These are phyloP conservation scores for Mycena citricolor DNA, from an alignment of 1,284 basidiomycete species.

Conservation along the genomic window DNA sequence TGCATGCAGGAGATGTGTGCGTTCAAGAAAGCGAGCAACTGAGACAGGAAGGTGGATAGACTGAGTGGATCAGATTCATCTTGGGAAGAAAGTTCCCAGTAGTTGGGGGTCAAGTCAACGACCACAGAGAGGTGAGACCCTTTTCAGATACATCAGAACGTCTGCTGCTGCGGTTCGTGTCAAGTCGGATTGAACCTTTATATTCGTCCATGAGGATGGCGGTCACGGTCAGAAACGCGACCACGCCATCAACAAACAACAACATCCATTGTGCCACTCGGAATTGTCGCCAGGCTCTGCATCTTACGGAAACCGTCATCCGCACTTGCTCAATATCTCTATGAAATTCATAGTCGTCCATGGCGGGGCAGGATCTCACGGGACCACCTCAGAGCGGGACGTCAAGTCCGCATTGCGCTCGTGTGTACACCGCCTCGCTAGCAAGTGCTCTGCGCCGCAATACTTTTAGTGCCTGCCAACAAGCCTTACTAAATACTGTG, in stretches of 20 bases:
- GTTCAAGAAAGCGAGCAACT: constrained; percentile 89
- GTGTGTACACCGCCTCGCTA: constrained; percentile 36
- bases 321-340: no score
- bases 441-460: neutral
- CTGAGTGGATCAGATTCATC: constrained; percentile 53
- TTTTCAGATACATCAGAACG: no score
- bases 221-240: no score
- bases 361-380: constrained; percentile 66
- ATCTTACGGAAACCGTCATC: no score
- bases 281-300: no score
- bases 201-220: no score
- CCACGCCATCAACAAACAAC: no score
- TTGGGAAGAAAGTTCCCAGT: constrained; percentile 72
- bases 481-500: constrained; percentile 29
- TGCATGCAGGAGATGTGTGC: constrained; percentile 88
- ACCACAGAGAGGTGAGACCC: constrained; percentile 77
- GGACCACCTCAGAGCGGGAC: constrained; percentile 41
- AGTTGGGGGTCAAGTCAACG: constrained; percentile 78
- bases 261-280: no score
- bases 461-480: constrained; percentile 44
- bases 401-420: constrained; percentile 53
- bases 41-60: constrained; percentile 69
- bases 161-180: no score
- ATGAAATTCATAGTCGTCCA: constrained; percentile 72
- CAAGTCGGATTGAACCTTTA: no score